Base-by-base conservation (phyloP, 805 yeast species). In the Ogataea nitratoaversa region DNA sequence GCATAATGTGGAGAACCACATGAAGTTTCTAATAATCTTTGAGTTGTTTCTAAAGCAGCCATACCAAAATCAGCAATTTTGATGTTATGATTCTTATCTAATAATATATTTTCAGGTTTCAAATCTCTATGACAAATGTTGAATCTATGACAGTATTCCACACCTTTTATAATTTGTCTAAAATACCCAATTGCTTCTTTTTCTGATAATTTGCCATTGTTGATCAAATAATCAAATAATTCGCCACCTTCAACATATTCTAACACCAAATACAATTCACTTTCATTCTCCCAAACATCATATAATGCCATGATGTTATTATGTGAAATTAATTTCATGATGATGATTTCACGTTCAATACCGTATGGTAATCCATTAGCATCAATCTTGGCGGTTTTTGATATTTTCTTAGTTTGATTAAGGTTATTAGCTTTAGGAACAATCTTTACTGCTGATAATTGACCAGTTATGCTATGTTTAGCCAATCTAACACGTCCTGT, bases 261-360 rank as follows among this genome's bases (percentile, higher is more conserved):
- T 37, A 85, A 65, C 13, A 85, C 88, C 48, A 85, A 61, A 54
- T 82, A 85, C 42, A 93, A 70, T 44, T 91, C 96, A 56, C 87
- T 88, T 49, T 88, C 82, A 49, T 95, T 91, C 63, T 93, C 99
- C 98, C 98, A 93, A 19, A 93, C 99, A 58, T 93, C 99, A 59
- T 89, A 93, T 30, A 93, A 70, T 19, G 93, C 84, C 76, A 93
- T 80, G 19, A 93, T 93, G 56, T 93, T 91, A 11, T 95, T 88
- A 62, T 93, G 98, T 44, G 93, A 86, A 34, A 93, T 78, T 31
- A 93, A 72, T 65, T 93, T 93, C 99, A 91, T 93, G 52, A 93
- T 93, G 53, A 93, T 90, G 48, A 93, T 95, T 60, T 93, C 99
- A 50, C 98, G 76, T 65, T 93, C 99, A 33, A 93, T 91, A 30